Base-by-base conservation (phyloP, 2,329 filamentous ascomycete genomes). In the Penicillium sp. region DNA sequence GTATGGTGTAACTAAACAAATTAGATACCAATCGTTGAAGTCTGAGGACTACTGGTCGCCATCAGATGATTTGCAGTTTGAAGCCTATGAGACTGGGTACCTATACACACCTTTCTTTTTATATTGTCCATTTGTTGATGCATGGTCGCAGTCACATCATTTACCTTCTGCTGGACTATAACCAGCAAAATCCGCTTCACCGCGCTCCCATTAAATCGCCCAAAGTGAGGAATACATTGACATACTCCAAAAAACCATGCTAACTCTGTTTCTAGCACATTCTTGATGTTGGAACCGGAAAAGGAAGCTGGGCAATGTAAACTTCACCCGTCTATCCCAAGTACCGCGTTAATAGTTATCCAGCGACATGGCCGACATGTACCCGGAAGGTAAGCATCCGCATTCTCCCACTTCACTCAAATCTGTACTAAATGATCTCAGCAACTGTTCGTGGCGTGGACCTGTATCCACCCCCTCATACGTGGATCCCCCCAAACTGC, bases 401-500 rank as follows among this genome's bases (percentile, higher is more conserved):
- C 29, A 23, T 44, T 23, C 26, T 19, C 26, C 8, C 25, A 8
- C 11, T 23, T 33, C n/a, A 13, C 3, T 19, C 3, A 31, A 11
- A n/a, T 7, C 4, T 13, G 21, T 21, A 23, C 19, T 57, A 19
- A 49, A 11, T 29, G 10, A 14, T 26, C n/a, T 13, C 16, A 60
- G 58, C 62, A 3, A 60, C 53, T 9, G 62, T 65, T 26, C 56
- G 63, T 5, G 63, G 63, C 2, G 66, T 71, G 14, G 68, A 71
- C 37, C 61, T 71, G 14, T 70, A 62, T 35, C 64, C 63, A 10
- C 62, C 64, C 2, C 64, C 61, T 2, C 54, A 58, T 11, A 58
- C 51, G 3, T 71, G 67, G 67, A 55, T 67, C 37, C 67, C 68
- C 25, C 67, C 69, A 13, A 71, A 71, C 51, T 68, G 62, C 39